Evolutionary conservation across 73 alveolate genomes (phyloP).

Genomic region (Uronychia setigera): DNA sequence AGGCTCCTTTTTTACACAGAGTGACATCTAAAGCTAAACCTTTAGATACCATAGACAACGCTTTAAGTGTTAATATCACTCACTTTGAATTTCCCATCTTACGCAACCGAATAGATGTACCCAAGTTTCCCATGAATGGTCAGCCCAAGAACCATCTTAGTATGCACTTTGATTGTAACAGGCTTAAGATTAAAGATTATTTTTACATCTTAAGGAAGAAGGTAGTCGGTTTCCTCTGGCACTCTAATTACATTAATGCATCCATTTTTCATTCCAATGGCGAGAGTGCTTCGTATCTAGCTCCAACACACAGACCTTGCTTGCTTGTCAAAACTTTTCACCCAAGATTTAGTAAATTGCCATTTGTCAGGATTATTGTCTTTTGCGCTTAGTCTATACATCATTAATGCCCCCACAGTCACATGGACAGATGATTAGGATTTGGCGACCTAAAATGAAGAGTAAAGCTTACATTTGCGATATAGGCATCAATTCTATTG

Average conservation of each 20-base stretch:
- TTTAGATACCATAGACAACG: conserved; percentile 21
- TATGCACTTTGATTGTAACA: conserved; percentile 24
- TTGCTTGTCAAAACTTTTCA: conserved; percentile 70
- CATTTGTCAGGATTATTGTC: conserved; percentile 64
- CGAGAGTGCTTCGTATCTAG: conserved; percentile 43
- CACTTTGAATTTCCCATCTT: conserved; percentile 53
- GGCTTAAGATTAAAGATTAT: background rate
- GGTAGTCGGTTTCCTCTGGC: conserved; percentile 18
- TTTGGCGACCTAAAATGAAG: conserved; percentile 65
- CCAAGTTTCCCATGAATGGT: conserved; percentile 35
- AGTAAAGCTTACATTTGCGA: conserved; percentile 66
- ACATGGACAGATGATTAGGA: conserved; percentile 42
- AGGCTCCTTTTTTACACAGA: background rate
- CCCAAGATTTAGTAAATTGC: conserved; percentile 76
- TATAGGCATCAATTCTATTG: conserved; percentile 71
- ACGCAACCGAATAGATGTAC: conserved; percentile 42
- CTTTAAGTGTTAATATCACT: conserved; percentile 43
- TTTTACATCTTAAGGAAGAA: conserved; percentile 38
- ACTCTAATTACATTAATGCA: conserved; percentile 50
- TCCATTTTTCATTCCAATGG: conserved; percentile 83
- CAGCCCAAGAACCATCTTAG: conserved; percentile 33
- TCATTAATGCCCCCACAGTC: conserved; percentile 70
- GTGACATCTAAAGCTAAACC: conserved; percentile 26
- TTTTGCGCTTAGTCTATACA: conserved; percentile 63
- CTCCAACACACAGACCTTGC: conserved; percentile 72